Evolutionary conservation across 176 grass and related monocot species (phyloP).

Genomic region (Sorghum bicolor): DNA sequence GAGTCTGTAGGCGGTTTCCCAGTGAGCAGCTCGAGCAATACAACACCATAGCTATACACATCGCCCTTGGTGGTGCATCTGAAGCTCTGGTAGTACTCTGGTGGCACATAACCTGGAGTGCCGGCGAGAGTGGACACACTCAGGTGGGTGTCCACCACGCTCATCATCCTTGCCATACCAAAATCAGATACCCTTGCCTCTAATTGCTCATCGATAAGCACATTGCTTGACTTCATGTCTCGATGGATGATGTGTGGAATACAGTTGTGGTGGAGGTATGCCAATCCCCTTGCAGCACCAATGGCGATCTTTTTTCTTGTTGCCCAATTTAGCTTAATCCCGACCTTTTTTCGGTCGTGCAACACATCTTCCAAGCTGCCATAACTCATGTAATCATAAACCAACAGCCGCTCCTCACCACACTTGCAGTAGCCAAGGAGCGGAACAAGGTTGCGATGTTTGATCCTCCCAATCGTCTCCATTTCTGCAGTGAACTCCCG

Average conservation of each 20-base stretch:
- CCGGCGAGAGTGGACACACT: conserved; percentile 93
- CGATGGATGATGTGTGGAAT: conserved; percentile 92
- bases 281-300: conserved; percentile 79
- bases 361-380: conserved; percentile 94
- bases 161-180: conserved; percentile 88
- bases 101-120: conserved; percentile 92
- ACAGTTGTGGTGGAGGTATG: conserved; percentile 96
- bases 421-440: conserved; percentile 94
- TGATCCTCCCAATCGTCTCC: conserved; percentile 97
- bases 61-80: conserved; percentile 91
- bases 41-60: conserved; percentile 92
- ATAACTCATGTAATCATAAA: conserved; percentile 93
- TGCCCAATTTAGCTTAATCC: conserved; percentile 67
- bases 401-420: conserved; percentile 71
- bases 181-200: conserved; percentile 97
- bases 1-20: conserved; percentile 73
- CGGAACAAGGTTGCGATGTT: conserved; percentile 91
- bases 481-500: conserved; percentile 95
- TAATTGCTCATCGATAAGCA: conserved; percentile 76
- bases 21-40: conserved; percentile 89
- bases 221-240: conserved; percentile 99
- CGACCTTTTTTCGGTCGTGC: conserved; percentile 60
- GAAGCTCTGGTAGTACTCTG: conserved; percentile 98
- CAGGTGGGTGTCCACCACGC: conserved; percentile 77
- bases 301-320: conserved; percentile 72